These are phyloP conservation scores for Aspergillus sp. DNA, from an alignment of 2,329 filamentous ascomycete genomes.

Conservation along the genomic window DNA sequence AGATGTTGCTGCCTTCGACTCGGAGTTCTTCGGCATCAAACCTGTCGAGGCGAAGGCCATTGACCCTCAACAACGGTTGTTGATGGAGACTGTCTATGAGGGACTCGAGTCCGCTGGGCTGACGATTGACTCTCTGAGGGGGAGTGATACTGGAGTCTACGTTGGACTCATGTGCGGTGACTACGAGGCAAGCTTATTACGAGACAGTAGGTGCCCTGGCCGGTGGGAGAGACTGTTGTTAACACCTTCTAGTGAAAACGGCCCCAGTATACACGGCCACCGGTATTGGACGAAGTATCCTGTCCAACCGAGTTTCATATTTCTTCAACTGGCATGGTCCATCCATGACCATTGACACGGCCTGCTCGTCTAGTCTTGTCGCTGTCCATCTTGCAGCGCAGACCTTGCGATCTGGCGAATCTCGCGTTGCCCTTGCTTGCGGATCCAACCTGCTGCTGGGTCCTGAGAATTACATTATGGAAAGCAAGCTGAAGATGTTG, in stretches of 20 bases:
- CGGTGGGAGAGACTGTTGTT: neutral
- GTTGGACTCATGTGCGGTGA: neutral
- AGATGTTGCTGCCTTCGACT: slow-evolving; percentile 30
- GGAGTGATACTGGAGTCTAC: neutral
- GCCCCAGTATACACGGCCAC: neutral
- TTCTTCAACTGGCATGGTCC: slow-evolving; percentile 37
- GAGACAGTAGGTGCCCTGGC: neutral
- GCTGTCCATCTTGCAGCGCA: slow-evolving; percentile 37
- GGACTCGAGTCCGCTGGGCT: slow-evolving; percentile 25
- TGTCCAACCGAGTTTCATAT: slow-evolving; percentile 30
- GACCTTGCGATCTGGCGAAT: slow-evolving; percentile 23
- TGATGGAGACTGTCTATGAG: slow-evolving; percentile 30
- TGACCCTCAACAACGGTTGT: slow-evolving; percentile 29
- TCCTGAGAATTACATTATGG: slow-evolving; percentile 15
- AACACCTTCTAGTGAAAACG: neutral
- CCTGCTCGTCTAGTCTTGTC: slow-evolving; percentile 32
- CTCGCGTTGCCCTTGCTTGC: slow-evolving; percentile 24
- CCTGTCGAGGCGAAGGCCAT: slow-evolving; percentile 28
- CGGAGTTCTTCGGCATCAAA: slow-evolving; percentile 34
- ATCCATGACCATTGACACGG: slow-evolving; percentile 35
- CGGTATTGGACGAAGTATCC: neutral
- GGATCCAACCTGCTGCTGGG: slow-evolving; percentile 28
- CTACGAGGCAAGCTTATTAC: neutral
- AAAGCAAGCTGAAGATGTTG: neutral
- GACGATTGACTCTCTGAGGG: neutral